Base-by-base conservation (phyloP, 2,329 filamentous ascomycete genomes). In the Raffaelea ambrosiae region DNA sequence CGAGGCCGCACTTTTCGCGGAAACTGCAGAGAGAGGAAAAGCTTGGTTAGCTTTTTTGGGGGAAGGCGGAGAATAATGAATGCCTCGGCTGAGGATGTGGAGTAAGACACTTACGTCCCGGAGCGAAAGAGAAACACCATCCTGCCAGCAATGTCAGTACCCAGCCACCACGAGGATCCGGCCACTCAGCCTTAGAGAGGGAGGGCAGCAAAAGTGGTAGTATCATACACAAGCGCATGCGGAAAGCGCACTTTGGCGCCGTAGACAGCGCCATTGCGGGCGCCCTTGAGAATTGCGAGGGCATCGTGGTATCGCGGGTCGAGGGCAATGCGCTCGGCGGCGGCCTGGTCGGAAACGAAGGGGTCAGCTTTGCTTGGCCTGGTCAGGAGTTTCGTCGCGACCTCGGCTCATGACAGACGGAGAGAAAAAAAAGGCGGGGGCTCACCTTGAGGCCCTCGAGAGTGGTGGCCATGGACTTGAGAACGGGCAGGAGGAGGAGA, bases 121-220 rank as follows among this genome's bases (percentile, higher is more conserved):
- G 85, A 88, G 57, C 93, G 87, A 73, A 98, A 98, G 57, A 98
- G 80, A 58, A 97, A 86, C 56, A 96, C 88, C 91, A 98, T 98
- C 45, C 86, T 89, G 58, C 16, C 11, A 20, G n/a, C 7, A 29
- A 29, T 29, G 45, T 47, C 40, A 44, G 44, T 40, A 49, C 22
- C n/a, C 7, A 29, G 13, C 38, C 22, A 43, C 26, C 14, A n/a
- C n/a, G n/a, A n/a, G n/a, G n/a, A n/a, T n/a, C n/a, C n/a, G n/a
- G n/a, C n/a, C n/a, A n/a, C n/a, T n/a, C n/a, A n/a, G n/a, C n/a
- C n/a, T n/a, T n/a, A n/a, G n/a, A n/a, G n/a, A n/a, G n/a, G n/a
- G 10, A 35, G 18, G n/a, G 9, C 7, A n/a, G 11, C n/a, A n/a
- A n/a, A n/a, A n/a, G n/a, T n/a, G n/a, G n/a, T n/a, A n/a, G n/a